Percentiles rank a stretch among this genome's conserved stretches.
These are phyloP conservation scores for Quercus phellos DNA, from an alignment of 331 rosid genomes.

Conservation along the genomic window DNA sequence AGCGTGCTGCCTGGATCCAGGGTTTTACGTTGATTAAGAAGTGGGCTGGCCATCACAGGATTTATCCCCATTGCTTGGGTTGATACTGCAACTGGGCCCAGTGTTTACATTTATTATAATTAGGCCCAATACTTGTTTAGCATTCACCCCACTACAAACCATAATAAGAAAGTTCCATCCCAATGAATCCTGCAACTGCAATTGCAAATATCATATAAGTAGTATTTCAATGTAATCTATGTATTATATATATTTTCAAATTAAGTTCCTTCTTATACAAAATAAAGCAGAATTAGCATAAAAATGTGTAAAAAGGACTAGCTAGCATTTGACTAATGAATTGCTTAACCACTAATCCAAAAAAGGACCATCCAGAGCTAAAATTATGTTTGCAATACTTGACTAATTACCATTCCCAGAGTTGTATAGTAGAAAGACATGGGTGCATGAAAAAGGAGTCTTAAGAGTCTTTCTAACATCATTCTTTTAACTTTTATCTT, in stretches of 20 bases:
- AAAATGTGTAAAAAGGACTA: conserved; percentile 19
- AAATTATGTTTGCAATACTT: conserved; percentile 32
- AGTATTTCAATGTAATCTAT: not conserved
- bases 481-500: too few relatives aligned
- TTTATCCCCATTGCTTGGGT: too few relatives aligned
- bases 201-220: not conserved
- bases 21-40: too few relatives aligned
- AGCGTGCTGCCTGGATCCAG: too few relatives aligned
- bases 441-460: conserved; percentile 13
- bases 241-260: not conserved
- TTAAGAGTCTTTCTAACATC: too few relatives aligned
- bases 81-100: too few relatives aligned
- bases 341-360: too few relatives aligned
- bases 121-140: too few relatives aligned
- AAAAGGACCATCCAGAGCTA: too few relatives aligned
- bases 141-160: too few relatives aligned
- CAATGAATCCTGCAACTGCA: conserved; percentile 50
- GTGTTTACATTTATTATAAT: too few relatives aligned
- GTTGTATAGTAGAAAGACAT: conserved; percentile 80
- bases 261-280: not conserved
- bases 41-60: too few relatives aligned
- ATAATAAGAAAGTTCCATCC: conserved; percentile 69
- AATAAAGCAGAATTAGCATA: not conserved
- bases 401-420: conserved; percentile 73
- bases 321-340: conserved; percentile 9